Evolutionary conservation across 257 asterid genomes (phyloP).

Genomic region (Fraxinus excelsior): DNA sequence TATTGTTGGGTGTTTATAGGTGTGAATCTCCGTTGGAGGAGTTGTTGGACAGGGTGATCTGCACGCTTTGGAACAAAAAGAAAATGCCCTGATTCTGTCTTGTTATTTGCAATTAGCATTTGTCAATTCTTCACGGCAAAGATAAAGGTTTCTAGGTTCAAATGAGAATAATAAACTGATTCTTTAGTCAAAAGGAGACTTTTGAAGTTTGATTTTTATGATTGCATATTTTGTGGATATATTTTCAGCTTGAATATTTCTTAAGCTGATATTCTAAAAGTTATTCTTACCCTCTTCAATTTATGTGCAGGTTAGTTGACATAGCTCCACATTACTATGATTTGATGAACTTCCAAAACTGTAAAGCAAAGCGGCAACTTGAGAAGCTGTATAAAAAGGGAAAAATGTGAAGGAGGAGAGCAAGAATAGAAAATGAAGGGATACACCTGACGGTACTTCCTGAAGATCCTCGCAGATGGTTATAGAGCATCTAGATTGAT

Average conservation of each 20-base stretch:
- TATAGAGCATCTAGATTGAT: not conserved
- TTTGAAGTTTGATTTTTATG: not conserved
- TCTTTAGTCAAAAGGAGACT: not conserved
- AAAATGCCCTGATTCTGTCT: not conserved
- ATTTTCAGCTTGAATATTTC: not conserved
- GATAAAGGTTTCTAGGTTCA: not conserved
- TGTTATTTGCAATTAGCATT: not conserved
- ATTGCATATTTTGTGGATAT: not conserved
- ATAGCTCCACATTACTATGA: constrained; percentile 91
- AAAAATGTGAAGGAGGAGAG: constrained; percentile 62
- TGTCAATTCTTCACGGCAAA: not conserved
- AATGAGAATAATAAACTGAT: too few species aligned
- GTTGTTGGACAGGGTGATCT: not conserved
- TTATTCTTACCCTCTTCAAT: not conserved
- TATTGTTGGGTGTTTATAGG: not conserved
- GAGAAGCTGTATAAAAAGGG: constrained; percentile 74
- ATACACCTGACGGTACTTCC: not conserved
- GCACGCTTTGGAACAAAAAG: not conserved
- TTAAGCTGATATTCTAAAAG: not conserved
- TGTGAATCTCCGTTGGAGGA: not conserved
- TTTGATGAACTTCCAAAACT: constrained; percentile 76
- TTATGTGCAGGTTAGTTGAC: constrained; percentile 73
- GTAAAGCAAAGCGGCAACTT: constrained; percentile 84
- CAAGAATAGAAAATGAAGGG: constrained; percentile 54
- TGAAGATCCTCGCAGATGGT: not conserved